phyloP scores from a whole-genome alignment of 352 stramenopile species.

The Globisporangium cystogenes region DNA sequence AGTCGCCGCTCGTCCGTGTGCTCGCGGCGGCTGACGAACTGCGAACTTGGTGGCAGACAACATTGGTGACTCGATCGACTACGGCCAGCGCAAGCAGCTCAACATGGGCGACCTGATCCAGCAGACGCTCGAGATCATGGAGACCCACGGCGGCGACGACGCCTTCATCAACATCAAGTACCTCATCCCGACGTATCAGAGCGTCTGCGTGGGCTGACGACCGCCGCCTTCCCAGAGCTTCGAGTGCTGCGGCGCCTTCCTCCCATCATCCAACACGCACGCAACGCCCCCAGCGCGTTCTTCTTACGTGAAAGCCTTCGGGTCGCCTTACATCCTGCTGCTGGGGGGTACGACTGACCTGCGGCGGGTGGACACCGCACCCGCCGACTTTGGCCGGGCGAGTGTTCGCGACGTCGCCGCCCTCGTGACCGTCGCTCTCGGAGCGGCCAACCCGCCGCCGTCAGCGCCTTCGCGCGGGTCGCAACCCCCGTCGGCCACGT shows the following conservation, averaged over 20 bases:
- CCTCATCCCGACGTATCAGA: constrained; percentile 95
- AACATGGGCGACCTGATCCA: constrained; percentile 96
- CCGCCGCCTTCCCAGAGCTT: constrained; percentile 5
- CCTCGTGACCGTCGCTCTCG: background rate
- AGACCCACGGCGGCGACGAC: constrained; percentile 94
- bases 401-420: background rate
- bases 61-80: constrained; percentile 95
- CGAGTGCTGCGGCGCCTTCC: too few species aligned
- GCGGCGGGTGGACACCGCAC: constrained; percentile 2
- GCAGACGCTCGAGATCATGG: constrained; percentile 96
- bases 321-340: background rate
- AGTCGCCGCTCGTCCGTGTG: background rate
- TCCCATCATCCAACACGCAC: too few species aligned
- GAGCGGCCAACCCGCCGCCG: too few species aligned
- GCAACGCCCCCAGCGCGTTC: too few species aligned
- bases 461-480: background rate
- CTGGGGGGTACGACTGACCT: background rate
- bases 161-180: constrained; percentile 99
- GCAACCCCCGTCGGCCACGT: background rate
- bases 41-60: constrained; percentile 67
- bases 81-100: constrained; percentile 92
- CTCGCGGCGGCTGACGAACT: too few species aligned
- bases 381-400: constrained; percentile 21
- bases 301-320: background rate
- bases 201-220: constrained; percentile 67